phyloP scores from a whole-genome alignment of 805 yeast genomes.

The Pichia phayaonensis region DNA sequence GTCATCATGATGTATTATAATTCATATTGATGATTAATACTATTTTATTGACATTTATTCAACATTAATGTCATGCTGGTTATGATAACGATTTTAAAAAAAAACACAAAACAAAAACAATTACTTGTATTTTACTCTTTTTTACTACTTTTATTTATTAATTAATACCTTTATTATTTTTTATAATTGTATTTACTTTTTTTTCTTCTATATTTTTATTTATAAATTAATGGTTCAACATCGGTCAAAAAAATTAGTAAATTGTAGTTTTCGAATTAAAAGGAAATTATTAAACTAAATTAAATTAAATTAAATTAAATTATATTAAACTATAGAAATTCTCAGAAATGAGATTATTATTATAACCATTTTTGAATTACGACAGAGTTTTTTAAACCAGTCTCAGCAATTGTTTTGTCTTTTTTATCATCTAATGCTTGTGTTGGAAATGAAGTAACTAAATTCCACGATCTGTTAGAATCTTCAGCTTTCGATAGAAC shows the following conservation, averaged over 20 bases:
- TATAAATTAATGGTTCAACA: constrained; percentile 36
- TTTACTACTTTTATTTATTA: constrained; percentile 10
- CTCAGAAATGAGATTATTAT: not conserved
- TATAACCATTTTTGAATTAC: constrained; percentile 79
- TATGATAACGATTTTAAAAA: constrained; percentile 14
- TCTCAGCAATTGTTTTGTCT: constrained; percentile 54
- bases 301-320: no score
- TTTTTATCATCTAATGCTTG: constrained; percentile 57
- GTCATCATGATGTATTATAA: not conserved
- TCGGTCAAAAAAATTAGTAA: constrained; percentile 26
- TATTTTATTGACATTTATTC: constrained; percentile 26
- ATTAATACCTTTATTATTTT: not conserved
- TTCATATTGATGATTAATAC: not conserved
- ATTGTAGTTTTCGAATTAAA: not conserved
- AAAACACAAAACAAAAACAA: constrained; percentile 1
- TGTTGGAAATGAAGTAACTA: constrained; percentile 80
- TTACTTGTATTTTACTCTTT: constrained; percentile 11
- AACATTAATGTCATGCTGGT: constrained; percentile 30
- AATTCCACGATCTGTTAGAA: constrained; percentile 43
- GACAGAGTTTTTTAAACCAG: constrained; percentile 76
- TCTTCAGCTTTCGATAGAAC: constrained; percentile 45
- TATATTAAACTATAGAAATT: not conserved
- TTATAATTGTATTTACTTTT: constrained; percentile 6
- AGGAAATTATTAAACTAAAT: no score
- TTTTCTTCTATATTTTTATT: constrained; percentile 12